Evolutionary conservation across 2,329 filamentous ascomycete species (phyloP).

Genomic region (Podosphaera leucotricha): DNA sequence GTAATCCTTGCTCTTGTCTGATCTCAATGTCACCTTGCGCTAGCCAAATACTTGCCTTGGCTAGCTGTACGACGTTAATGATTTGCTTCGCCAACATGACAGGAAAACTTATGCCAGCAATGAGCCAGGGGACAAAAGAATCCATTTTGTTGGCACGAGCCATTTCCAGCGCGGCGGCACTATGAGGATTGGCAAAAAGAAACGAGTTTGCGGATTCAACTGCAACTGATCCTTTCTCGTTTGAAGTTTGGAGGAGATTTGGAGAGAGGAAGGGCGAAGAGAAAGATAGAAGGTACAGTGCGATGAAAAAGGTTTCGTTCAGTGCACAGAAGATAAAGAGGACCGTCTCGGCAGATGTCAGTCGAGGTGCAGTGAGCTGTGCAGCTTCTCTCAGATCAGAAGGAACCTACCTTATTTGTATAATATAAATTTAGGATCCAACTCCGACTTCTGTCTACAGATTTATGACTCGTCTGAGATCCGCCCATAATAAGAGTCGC

Average conservation of each 20-base stretch:
- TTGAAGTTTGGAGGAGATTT: conserved; percentile 42
- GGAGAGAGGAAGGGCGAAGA: conserved; percentile 75
- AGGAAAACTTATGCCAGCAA: conserved; percentile 58
- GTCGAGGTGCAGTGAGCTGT: conserved; percentile 3
- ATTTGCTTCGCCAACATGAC: conserved; percentile 82
- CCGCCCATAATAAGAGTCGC: conserved; percentile 76
- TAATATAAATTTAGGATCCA: conserved; percentile 90
- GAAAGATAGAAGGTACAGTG: conserved; percentile 91
- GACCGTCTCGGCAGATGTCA: conserved; percentile 37
- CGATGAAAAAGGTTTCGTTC: conserved; percentile 97
- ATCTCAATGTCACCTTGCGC: conserved; percentile 67
- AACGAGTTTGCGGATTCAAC: conserved; percentile 38
- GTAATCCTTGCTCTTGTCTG: conserved; percentile 31
- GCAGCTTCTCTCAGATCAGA: background rate
- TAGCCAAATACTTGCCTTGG: conserved; percentile 79
- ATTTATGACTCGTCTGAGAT: conserved; percentile 66
- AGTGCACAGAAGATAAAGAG: conserved; percentile 75
- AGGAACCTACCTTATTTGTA: conserved; percentile 63
- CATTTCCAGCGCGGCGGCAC: conserved; percentile 75
- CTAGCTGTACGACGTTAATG: conserved; percentile 82
- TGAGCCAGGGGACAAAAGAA: conserved; percentile 51
- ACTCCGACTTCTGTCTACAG: conserved; percentile 67
- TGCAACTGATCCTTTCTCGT: conserved; percentile 44
- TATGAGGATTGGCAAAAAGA: conserved; percentile 75
- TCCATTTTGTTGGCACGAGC: conserved; percentile 87